A percentile compares a stretch with the other conserved stretches of the same genome.
These are phyloP conservation scores for Chrysoporthe deuterocubensis DNA, from an alignment of 2,329 filamentous ascomycete species.

Conservation along the genomic window DNA sequence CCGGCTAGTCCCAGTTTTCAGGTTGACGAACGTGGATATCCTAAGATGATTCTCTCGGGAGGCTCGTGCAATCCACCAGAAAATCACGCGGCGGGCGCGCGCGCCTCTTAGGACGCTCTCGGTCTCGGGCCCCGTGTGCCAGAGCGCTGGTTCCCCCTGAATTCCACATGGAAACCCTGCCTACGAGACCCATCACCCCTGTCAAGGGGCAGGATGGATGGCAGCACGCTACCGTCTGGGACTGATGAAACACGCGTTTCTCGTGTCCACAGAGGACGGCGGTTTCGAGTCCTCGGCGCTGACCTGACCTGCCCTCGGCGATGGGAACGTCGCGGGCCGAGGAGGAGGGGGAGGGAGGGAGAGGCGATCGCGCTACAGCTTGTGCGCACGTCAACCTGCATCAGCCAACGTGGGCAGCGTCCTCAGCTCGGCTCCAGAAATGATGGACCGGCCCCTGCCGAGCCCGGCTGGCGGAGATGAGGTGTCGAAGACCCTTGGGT, in stretches of 20 bases:
- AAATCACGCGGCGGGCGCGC: background rate
- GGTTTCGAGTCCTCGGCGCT: conserved; percentile 24
- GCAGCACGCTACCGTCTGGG: conserved; percentile 16
- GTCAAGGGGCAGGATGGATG: conserved; percentile 1
- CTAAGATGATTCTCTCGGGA: background rate
- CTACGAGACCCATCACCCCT: background rate
- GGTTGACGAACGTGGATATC: conserved; percentile 5
- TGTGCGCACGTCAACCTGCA: background rate
- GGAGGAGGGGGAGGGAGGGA: background rate
- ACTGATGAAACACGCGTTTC: conserved; percentile 28
- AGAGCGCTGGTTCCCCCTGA: conserved; percentile 3
- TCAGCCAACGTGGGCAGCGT: background rate
- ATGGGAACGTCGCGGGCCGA: background rate
- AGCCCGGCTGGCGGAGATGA: conserved; percentile 13
- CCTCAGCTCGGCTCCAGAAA: background rate
- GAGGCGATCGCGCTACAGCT: background rate
- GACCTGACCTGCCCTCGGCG: background rate
- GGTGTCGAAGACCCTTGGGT: background rate
- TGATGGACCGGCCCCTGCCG: background rate
- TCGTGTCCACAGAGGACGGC: conserved; percentile 26
- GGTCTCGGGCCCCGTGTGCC: background rate
- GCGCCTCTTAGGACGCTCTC: background rate
- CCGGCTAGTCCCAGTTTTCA: background rate
- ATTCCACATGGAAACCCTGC: conserved; percentile 12
- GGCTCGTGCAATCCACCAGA: background rate